Base-by-base conservation (phyloP, 2,329 filamentous ascomycete species). In the Colletotrichum truncatum region DNA sequence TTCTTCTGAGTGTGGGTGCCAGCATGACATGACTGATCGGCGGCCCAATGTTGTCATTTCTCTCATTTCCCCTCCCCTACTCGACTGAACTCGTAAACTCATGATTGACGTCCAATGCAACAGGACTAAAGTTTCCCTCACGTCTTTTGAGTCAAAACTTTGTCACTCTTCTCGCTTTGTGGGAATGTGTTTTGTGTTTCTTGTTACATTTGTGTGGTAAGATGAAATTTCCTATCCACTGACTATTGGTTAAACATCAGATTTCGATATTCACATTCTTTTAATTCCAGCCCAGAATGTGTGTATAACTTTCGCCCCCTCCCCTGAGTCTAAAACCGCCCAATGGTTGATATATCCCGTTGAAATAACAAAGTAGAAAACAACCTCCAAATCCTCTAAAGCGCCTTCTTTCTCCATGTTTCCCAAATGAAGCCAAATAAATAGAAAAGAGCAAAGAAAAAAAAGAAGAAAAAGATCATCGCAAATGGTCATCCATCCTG, bases 331-430 rank as follows among this genome's bases (percentile, higher is more conserved):
- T 65, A 65, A 43, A 61, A 48, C 56, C 60, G 46, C 39, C 56
- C 45, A 53, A 34, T 39, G 32, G 62, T 56, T 66, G 57, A 30
- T 64, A 51, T 60, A 36, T 18, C 45, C 58, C 36, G 28, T 45
- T 7, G 28, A 38, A 43, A 52, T 11, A 16, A 21, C 26, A 18
- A 25, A 45, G 16, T 49, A 9, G 14, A 56, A 21, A n/a, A 39
- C 2, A 23, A 5, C 48, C 26, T 48, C 56, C 52, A 23, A 54
- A 41, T 23, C 62, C 48, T 61, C n/a, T 54, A 55, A 39, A 65
- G 62, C 62, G 56, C 62, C 62, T 23, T 54, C 56, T 43, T 65
- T 65, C 62, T 65, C 62, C 62, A 34, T n/a, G 18, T 11, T 39
- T 26, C 32, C 48, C 39, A 30, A 32, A 25, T 51, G 36, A 23